These are phyloP conservation scores for Podaxis sp. DNA, from an alignment of 768 basidiomycete species.

Conservation along the genomic window DNA sequence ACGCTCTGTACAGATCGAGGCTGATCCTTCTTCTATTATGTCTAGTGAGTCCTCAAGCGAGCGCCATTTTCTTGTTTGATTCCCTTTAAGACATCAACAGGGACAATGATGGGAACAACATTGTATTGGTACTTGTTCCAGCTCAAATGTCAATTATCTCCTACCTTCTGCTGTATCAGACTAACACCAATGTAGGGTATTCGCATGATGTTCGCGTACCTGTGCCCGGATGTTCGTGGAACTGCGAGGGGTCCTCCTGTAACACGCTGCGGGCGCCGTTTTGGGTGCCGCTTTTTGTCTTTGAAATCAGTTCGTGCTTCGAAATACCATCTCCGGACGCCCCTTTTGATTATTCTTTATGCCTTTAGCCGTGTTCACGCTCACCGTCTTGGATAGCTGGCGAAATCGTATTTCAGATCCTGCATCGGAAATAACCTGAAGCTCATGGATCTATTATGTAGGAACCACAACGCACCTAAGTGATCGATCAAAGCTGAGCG, in stretches of 20 bases:
- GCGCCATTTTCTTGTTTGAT: background rate
- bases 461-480: background rate
- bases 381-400: conserved; percentile 5
- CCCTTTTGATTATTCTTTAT: background rate
- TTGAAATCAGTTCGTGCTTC: background rate
- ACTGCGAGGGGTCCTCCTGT: background rate
- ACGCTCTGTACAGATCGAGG: conserved; percentile 5
- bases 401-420: background rate
- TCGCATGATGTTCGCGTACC: background rate
- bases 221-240: background rate
- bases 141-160: background rate
- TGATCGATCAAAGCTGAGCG: background rate
- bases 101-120: conserved; percentile 4
- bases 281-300: conserved; percentile 10
- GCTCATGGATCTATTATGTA: background rate
- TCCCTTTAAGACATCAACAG: background rate
- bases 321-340: background rate
- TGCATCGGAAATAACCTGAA: background rate
- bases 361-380: background rate
- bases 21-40: background rate
- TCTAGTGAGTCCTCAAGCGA: background rate
- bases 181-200: background rate
- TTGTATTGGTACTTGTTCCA: background rate
- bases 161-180: background rate
- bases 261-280: background rate